phyloP scores from a whole-genome alignment of 2,329 filamentous ascomycete genomes.

The Trichoderma brevicompactum region DNA sequence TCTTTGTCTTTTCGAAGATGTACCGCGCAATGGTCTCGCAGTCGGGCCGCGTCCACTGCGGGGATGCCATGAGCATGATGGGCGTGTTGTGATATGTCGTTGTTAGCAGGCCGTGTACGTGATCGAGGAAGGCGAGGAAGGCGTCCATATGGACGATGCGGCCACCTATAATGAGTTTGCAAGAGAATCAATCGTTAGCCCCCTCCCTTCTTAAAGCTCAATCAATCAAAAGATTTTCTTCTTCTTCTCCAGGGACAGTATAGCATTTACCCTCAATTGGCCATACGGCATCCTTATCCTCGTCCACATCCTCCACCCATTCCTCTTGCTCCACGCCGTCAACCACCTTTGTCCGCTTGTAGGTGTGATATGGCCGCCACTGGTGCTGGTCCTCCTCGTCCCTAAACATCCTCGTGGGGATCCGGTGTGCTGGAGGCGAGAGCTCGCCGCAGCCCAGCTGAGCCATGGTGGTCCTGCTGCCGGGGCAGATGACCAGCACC shows the following conservation, averaged over 20 bases:
- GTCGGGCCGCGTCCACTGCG: conserved; percentile 87
- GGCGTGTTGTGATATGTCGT: conserved; percentile 96
- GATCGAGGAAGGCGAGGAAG: conserved; percentile 90
- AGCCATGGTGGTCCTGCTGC: conserved; percentile 87
- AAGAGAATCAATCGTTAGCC: too few species aligned
- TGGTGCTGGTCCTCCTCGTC: conserved; percentile 78
- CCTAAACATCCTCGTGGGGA: conserved; percentile 93
- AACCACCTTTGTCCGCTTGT: conserved; percentile 61
- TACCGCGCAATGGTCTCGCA: conserved; percentile 89
- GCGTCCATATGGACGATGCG: conserved; percentile 88
- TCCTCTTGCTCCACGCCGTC: conserved; percentile 62
- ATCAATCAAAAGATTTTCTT: neutral
- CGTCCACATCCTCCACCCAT: conserved; percentile 87
- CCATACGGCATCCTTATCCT: conserved; percentile 86
- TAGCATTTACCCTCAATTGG: conserved; percentile 67
- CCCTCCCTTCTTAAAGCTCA: too few species aligned
- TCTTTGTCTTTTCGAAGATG: conserved; percentile 96
- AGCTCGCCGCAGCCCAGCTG: conserved; percentile 90
- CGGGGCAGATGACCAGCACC: conserved; percentile 74
- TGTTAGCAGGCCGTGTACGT: conserved; percentile 87
- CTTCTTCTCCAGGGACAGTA: neutral
- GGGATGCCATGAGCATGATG: conserved; percentile 86
- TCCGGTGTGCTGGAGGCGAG: conserved; percentile 82
- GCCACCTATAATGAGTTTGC: conserved; percentile 59
- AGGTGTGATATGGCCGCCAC: conserved; percentile 75